Evolutionary conservation across 768 basidiomycete species (phyloP).

Genomic region (Amanita brunnescens): DNA sequence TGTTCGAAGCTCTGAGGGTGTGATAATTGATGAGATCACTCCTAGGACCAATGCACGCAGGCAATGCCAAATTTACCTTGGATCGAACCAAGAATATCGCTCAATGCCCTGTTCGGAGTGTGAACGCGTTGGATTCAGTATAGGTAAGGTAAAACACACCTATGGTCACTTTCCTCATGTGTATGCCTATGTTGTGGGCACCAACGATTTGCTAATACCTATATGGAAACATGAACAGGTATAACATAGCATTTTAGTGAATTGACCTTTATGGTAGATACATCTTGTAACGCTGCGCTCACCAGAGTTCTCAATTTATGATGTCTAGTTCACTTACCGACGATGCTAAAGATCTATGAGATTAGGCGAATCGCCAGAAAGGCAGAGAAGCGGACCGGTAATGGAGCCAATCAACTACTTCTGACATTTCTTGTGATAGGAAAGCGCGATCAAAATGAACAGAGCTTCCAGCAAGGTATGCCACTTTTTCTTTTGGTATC

Average conservation of each 20-base stretch:
- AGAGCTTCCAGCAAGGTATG: conserved; percentile 79
- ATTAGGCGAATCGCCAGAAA: not conserved
- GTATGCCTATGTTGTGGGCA: conserved; percentile 36
- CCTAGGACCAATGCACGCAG: not conserved
- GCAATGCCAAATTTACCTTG: conserved; percentile 33
- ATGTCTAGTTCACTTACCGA: conserved; percentile 41
- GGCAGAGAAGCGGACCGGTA: conserved; percentile 45
- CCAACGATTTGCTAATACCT: conserved; percentile 77
- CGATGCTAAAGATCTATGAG: conserved; percentile 38
- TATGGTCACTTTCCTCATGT: conserved; percentile 37
- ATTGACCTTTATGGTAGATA: conserved; percentile 74
- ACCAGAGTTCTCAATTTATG: not conserved
- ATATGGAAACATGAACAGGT: not conserved
- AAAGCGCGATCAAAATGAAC: conserved; percentile 78
- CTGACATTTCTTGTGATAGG: conserved; percentile 71
- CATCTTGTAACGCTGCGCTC: conserved; percentile 39
- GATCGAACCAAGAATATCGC: conserved; percentile 76
- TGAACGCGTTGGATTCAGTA: not conserved
- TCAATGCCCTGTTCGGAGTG: conserved; percentile 50
- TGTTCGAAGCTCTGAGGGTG: not conserved
- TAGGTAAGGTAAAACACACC: conserved; percentile 29
- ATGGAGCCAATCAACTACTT: conserved; percentile 70
- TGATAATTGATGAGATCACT: not conserved
- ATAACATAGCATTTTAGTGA: not conserved
- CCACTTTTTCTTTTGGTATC: conserved; percentile 58